Evolutionary conservation across 148 eudicot species (phyloP).

Genomic region (Cornus suecica): DNA sequence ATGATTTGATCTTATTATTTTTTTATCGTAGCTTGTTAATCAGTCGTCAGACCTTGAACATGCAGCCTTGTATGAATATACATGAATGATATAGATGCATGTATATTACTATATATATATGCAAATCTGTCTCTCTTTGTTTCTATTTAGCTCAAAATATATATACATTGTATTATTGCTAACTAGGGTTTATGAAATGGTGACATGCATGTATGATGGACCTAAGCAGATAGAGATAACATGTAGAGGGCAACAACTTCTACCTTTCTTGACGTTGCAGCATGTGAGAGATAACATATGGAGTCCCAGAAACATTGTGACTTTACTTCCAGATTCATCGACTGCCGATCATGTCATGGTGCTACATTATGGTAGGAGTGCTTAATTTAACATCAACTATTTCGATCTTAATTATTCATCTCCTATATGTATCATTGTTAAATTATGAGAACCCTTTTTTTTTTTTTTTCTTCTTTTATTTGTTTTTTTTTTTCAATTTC

Average conservation of each 20-base stretch:
- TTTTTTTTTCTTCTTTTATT: neutral
- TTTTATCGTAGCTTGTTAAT: no score
- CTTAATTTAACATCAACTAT: neutral
- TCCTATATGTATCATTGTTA: slow-evolving; percentile 4
- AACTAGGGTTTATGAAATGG: neutral
- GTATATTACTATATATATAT: no score
- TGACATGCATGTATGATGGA: neutral
- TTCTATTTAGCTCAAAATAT: neutral
- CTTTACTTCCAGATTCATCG: slow-evolving; percentile 32
- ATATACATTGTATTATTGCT: neutral
- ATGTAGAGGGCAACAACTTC: slow-evolving; percentile 64
- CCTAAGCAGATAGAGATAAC: slow-evolving; percentile 63
- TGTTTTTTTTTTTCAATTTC: neutral
- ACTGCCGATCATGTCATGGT: slow-evolving; percentile 43
- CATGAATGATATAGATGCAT: no score
- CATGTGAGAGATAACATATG: slow-evolving; percentile 55
- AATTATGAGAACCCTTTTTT: slow-evolving; percentile 10
- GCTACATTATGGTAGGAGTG: slow-evolving; percentile 32
- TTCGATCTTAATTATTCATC: neutral
- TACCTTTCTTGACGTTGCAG: slow-evolving; percentile 61
- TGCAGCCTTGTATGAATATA: no score
- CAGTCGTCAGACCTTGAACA: no score
- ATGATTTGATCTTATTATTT: no score
- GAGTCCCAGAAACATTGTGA: slow-evolving; percentile 6
- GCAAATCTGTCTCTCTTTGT: no score